These are phyloP conservation scores for Exobasidium rhododendri DNA, from an alignment of 1,284 basidiomycete genomes.

Conservation along the genomic window DNA sequence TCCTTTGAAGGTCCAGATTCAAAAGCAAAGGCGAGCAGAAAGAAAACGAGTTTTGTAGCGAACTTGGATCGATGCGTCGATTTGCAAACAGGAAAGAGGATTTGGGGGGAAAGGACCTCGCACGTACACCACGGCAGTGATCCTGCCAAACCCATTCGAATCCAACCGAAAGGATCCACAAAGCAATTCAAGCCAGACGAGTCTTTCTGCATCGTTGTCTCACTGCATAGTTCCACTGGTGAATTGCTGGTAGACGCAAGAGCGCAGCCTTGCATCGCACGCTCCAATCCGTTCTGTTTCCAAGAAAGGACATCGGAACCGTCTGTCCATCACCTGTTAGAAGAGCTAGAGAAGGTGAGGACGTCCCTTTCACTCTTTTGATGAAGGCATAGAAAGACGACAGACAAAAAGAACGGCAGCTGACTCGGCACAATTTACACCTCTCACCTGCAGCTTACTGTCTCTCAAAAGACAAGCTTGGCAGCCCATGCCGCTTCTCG, in stretches of 20 bases:
- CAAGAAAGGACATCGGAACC: neutral
- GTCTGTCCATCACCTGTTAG: neutral
- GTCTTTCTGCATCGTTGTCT: neutral
- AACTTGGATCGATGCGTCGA: neutral
- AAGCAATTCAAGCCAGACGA: neutral
- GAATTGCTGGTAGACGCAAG: neutral
- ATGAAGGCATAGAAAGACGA: neutral
- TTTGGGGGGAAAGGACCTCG: neutral
- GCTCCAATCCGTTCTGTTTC: neutral
- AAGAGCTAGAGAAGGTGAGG: slow-evolving; percentile 2
- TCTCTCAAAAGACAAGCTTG: neutral
- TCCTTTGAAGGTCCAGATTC: neutral
- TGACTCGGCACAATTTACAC: too few species aligned
- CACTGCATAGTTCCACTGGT: neutral
- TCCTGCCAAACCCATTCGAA: slow-evolving; percentile 1
- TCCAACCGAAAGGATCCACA: slow-evolving; percentile 1
- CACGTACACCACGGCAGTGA: neutral
- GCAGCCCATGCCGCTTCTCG: too few species aligned
- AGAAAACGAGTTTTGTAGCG: neutral
- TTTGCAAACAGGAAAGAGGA: neutral
- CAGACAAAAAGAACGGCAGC: too few species aligned
- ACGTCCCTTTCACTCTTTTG: neutral
- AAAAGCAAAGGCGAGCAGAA: neutral
- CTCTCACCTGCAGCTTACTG: neutral
- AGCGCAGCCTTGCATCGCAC: neutral